Evolutionary conservation across 257 asterid genomes (phyloP).

Genomic region (Fraxinus pennsylvanica): DNA sequence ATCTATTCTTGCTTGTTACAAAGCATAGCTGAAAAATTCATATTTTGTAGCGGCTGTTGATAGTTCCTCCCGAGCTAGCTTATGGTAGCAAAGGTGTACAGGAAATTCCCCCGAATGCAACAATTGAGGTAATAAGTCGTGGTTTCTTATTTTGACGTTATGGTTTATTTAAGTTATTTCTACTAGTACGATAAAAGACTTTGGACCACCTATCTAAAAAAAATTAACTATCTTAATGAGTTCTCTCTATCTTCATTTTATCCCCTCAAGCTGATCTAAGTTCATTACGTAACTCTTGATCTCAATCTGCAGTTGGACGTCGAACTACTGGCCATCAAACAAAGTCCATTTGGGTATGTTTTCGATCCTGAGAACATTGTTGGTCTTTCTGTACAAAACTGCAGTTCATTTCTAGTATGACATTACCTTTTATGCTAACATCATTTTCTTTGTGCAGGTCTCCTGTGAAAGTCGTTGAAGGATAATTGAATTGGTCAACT

Average conservation of each 20-base stretch:
- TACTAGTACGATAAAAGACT: no score
- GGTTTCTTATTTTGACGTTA: not conserved
- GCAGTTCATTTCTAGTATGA: not conserved
- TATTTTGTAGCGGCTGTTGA: slow-evolving; percentile 73
- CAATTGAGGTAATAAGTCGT: slow-evolving; percentile 66
- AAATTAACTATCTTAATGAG: no score
- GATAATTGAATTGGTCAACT: slow-evolving; percentile 37
- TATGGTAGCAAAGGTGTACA: slow-evolving; percentile 94
- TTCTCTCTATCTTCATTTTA: not conserved
- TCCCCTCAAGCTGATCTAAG: not conserved
- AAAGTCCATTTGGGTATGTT: slow-evolving; percentile 85
- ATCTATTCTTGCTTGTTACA: not conserved
- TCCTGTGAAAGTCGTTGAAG: slow-evolving; percentile 83
- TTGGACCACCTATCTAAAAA: no score
- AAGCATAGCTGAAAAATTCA: slow-evolving; percentile 3
- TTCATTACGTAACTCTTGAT: not conserved
- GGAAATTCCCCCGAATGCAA: slow-evolving; percentile 97
- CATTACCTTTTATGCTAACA: not conserved
- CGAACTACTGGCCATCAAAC: slow-evolving; percentile 84
- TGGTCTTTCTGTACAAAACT: not conserved
- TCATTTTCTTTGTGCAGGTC: slow-evolving; percentile 55
- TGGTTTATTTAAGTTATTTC: not conserved
- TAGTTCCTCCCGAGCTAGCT: slow-evolving; percentile 94
- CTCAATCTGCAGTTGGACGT: slow-evolving; percentile 66
- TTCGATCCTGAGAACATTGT: not conserved